Conservation (phyloP, 1,284 basidiomycete species). For the Rhodotorula glutinis region DNA sequence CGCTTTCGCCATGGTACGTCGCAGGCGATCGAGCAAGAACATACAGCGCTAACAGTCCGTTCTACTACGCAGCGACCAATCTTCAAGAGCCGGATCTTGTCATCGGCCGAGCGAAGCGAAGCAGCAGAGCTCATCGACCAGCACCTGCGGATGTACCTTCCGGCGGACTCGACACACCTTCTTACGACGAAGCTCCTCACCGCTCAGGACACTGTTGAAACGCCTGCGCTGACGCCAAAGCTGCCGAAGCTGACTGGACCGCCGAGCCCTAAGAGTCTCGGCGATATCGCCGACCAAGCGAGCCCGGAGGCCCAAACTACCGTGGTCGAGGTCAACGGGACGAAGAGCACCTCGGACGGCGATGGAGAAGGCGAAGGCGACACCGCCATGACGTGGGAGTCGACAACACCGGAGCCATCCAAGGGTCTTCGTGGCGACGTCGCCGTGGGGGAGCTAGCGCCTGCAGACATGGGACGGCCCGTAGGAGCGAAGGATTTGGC, state of each 20-base stretch:
- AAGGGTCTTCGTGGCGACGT: too few relatives aligned
- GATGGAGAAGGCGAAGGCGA: too few relatives aligned
- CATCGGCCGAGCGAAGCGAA: background rate
- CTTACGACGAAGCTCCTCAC: background rate
- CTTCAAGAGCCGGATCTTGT: conserved; percentile 7
- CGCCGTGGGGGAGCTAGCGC: too few relatives aligned
- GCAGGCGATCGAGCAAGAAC: too few relatives aligned
- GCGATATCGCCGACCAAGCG: background rate
- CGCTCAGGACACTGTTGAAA: background rate
- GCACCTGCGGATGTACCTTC: conserved; percentile 31
- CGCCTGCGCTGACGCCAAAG: background rate
- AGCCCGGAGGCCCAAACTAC: too few relatives aligned
- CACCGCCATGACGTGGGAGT: too few relatives aligned
- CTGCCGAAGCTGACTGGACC: background rate
- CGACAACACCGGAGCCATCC: too few relatives aligned
- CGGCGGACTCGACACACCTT: background rate
- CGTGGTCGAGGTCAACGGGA: too few relatives aligned
- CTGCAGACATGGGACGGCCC: background rate
- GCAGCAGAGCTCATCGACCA: conserved; percentile 16
- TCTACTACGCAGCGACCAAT: conserved; percentile 6
- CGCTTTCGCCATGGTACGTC: conserved; percentile 26
- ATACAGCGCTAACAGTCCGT: background rate
- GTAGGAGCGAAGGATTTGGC: background rate
- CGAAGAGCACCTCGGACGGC: too few relatives aligned
- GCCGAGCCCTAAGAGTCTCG: conserved; percentile 10